Conservation (phyloP, 495 filamentous ascomycete species). For the Thozetella sp. region DNA sequence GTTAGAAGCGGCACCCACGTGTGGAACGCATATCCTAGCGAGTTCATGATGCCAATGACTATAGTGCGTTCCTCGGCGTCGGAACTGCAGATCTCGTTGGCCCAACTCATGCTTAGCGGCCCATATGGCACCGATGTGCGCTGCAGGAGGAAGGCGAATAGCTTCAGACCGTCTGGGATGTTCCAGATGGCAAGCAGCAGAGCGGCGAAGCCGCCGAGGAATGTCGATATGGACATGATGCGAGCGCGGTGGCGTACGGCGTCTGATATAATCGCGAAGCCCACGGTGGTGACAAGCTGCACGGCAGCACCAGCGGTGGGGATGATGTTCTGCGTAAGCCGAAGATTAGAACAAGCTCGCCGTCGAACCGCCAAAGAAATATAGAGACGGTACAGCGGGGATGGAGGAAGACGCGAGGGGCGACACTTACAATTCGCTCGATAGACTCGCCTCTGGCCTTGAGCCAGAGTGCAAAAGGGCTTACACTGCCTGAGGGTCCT, state of each 20-base stretch:
- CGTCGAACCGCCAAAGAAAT: too few species aligned
- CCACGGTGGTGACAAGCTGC: slow-evolving; percentile 37
- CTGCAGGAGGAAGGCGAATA: slow-evolving; percentile 44
- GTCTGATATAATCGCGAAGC: slow-evolving; percentile 45
- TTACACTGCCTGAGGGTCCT: slow-evolving; percentile 17
- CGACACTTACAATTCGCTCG: slow-evolving; percentile 24
- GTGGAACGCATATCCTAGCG: slow-evolving; percentile 47
- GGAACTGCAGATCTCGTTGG: slow-evolving; percentile 44
- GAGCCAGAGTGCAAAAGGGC: slow-evolving; percentile 36
- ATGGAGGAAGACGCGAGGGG: background rate
- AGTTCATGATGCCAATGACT: slow-evolving; percentile 50
- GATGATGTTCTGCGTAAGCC: slow-evolving; percentile 33
- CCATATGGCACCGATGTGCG: slow-evolving; percentile 23
- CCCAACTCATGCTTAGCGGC: slow-evolving; percentile 44
- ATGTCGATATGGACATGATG: slow-evolving; percentile 43
- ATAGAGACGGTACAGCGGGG: too few species aligned
- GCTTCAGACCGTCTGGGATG: slow-evolving; percentile 45
- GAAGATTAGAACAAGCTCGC: background rate
- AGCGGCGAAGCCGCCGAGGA: slow-evolving; percentile 39
- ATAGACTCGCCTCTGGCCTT: slow-evolving; percentile 38
- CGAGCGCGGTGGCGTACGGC: slow-evolving; percentile 38
- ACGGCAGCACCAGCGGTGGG: slow-evolving; percentile 36
- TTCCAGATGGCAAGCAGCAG: slow-evolving; percentile 49
- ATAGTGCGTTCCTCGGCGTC: slow-evolving; percentile 49
- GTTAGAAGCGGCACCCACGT: slow-evolving; percentile 40